Conservation (phyloP, 2,329 filamentous ascomycete genomes). For the Alternaria angustiovoidea region DNA sequence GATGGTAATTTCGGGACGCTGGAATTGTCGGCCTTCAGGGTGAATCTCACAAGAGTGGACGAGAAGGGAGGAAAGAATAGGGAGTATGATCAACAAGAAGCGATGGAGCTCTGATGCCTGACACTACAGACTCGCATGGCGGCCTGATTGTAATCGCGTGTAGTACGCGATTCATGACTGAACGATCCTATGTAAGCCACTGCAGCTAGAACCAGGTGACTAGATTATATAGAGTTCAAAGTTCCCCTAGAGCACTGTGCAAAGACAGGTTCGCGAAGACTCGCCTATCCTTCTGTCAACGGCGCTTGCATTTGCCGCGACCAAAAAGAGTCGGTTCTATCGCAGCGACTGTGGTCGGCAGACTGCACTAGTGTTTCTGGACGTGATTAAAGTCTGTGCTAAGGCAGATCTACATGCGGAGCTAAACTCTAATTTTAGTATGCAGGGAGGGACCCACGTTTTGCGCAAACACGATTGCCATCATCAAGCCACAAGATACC, state of each 20-base stretch:
- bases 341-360: background rate
- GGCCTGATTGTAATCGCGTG: background rate
- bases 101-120: conserved; percentile 15
- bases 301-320: background rate
- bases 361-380: background rate
- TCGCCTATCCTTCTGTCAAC: background rate
- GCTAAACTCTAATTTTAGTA: background rate
- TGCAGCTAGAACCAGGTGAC: background rate
- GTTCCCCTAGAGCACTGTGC: background rate
- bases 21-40: conserved; percentile 46
- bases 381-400: background rate
- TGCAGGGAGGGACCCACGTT: background rate
- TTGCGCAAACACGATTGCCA: background rate
- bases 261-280: background rate
- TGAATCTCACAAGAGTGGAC: conserved; percentile 30
- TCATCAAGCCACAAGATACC: background rate
- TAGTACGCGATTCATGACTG: background rate
- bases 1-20: conserved; percentile 28
- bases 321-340: background rate
- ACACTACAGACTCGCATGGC: background rate
- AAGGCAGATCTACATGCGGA: background rate
- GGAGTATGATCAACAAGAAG: conserved; percentile 6
- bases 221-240: background rate
- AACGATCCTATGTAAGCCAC: background rate
- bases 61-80: background rate